Conservation (phyloP, 345 rosid species). For the Aquilaria sinensis region DNA sequence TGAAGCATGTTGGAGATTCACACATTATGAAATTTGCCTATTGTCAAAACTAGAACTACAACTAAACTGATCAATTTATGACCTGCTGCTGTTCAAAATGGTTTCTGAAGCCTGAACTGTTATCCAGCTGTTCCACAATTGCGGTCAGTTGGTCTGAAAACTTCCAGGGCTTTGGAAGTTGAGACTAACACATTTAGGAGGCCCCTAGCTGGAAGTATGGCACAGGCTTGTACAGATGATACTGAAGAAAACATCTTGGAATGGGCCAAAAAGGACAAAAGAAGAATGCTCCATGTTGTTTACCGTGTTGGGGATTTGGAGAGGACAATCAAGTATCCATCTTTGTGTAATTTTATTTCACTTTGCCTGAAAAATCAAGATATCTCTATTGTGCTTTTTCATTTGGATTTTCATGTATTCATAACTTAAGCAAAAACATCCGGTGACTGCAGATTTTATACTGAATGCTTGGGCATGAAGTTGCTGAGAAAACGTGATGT, state of each 20-base stretch:
- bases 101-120: conserved; percentile 7
- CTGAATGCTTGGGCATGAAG: conserved; percentile 98
- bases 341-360: background rate
- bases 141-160: conserved; percentile 32
- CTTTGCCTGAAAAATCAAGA: background rate
- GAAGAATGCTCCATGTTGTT: conserved; percentile 94
- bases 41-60: no score
- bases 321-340: conserved; percentile 70
- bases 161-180: conserved; percentile 38
- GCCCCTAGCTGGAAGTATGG: conserved; percentile 45
- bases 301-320: conserved; percentile 98
- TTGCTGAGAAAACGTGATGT: conserved; percentile 91
- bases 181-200: conserved; percentile 31
- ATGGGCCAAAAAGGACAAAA: conserved; percentile 68
- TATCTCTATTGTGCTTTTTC: background rate
- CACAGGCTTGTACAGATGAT: conserved; percentile 50
- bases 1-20: no score
- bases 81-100: background rate
- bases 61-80: no score
- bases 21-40: no score
- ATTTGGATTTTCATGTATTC: no score
- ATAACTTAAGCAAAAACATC: background rate
- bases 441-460: conserved; percentile 62
- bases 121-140: conserved; percentile 53
- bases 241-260: conserved; percentile 50